Conservation (phyloP, 768 basidiomycete genomes). For the Chlorophyllum brunneum region DNA sequence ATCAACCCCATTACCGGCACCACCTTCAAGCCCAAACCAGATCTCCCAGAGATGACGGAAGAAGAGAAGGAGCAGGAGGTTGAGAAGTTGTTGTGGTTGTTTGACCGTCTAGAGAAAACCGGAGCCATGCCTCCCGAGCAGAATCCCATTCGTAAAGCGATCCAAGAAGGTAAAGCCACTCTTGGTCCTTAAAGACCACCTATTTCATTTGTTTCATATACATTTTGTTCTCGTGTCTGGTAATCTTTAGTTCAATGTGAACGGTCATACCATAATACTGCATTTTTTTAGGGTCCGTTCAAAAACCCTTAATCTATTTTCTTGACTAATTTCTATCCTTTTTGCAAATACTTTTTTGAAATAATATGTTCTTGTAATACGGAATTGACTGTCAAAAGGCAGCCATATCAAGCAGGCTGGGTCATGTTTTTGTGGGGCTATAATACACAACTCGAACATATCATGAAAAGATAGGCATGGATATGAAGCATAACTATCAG, state of each 20-base stretch:
- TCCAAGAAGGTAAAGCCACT: slow-evolving; percentile 35
- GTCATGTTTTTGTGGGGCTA: too few species aligned
- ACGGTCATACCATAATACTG: slow-evolving; percentile 9
- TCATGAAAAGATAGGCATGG: not conserved
- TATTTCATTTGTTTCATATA: not conserved
- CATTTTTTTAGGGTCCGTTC: too few species aligned
- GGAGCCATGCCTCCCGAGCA: slow-evolving; percentile 62
- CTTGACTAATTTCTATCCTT: too few species aligned
- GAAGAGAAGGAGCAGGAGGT: slow-evolving; percentile 95
- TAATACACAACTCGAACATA: not conserved
- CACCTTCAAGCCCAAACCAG: slow-evolving; percentile 36
- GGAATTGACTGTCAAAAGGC: too few species aligned
- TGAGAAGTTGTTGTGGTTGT: slow-evolving; percentile 87
- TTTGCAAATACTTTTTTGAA: too few species aligned
- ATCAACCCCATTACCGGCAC: slow-evolving; percentile 92
- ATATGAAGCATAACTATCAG: not conserved
- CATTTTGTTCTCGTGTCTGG: not conserved
- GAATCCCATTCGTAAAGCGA: slow-evolving; percentile 72
- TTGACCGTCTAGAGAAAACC: slow-evolving; percentile 80
- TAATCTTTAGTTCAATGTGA: too few species aligned
- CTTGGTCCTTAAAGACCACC: slow-evolving; percentile 6
- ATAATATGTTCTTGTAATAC: too few species aligned
- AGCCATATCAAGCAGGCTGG: too few species aligned
- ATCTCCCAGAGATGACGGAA: slow-evolving; percentile 70
- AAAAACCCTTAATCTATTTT: too few species aligned